Conservation (phyloP, 2,329 filamentous ascomycete genomes). For the Venturia pyrina region DNA sequence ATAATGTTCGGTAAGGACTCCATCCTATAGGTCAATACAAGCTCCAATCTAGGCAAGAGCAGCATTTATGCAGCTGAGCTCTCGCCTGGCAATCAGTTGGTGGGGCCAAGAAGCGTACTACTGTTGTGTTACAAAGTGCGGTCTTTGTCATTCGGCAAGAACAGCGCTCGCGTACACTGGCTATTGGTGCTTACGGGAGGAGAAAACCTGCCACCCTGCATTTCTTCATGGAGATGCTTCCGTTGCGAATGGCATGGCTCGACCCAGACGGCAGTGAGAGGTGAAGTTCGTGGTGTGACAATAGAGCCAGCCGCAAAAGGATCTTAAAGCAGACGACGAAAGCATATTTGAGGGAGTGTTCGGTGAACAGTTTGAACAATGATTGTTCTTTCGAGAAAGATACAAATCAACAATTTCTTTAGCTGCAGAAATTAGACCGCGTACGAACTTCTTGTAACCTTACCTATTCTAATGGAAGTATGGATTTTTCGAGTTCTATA, state of each 20-base stretch:
- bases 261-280: neutral
- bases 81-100: no score
- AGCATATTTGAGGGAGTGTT: neutral
- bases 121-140: no score
- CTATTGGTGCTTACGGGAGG: neutral
- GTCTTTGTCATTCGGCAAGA: no score
- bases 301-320: neutral
- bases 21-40: neutral
- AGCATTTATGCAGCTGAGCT: no score
- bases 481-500: no score
- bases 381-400: no score
- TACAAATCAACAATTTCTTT: no score
- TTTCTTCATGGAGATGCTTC: neutral
- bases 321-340: neutral
- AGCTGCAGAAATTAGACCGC: no score
- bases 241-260: neutral
- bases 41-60: neutral
- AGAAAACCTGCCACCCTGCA: neutral
- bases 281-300: neutral
- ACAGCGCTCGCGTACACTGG: neutral
- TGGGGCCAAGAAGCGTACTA: no score
- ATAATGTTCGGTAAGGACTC: neutral
- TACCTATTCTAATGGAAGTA: no score
- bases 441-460: no score
- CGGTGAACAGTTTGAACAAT: no score